These are phyloP conservation scores for Zasmidium citrigriseum DNA, from an alignment of 2,329 filamentous ascomycete genomes.

Conservation along the genomic window DNA sequence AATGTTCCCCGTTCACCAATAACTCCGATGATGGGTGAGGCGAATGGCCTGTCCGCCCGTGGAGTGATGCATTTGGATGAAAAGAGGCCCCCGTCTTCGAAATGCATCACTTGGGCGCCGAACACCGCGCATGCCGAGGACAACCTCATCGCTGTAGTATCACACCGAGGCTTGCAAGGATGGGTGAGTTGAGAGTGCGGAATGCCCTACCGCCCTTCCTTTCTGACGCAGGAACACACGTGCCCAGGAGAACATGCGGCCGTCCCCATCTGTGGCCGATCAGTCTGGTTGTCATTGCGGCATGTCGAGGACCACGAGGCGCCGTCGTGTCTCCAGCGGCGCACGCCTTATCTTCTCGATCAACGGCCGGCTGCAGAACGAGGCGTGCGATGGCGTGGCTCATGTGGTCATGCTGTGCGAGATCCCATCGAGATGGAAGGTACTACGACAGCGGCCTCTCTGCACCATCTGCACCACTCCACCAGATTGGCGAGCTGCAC, in stretches of 20 bases:
- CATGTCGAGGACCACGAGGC: not conserved
- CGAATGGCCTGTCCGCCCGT: not conserved
- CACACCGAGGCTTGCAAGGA: not conserved
- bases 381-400: not conserved
- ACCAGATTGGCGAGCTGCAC: not conserved
- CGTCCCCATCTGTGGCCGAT: not conserved
- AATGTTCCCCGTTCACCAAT: too few relatives aligned
- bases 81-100: not conserved
- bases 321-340: too few relatives aligned
- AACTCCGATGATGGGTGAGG: not conserved
- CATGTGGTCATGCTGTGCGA: not conserved
- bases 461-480: not conserved
- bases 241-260: not conserved
- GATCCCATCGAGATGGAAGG: too few relatives aligned
- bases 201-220: not conserved
- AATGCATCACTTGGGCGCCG: not conserved
- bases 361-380: not conserved
- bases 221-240: not conserved
- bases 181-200: not conserved
- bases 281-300: not conserved
- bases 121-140: not conserved
- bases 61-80: not conserved
- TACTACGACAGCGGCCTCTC: not conserved
- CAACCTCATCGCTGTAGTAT: not conserved
- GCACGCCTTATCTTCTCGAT: not conserved